These are phyloP conservation scores for Sclerotinia borealis DNA, from an alignment of 2,329 filamentous ascomycete species.

Conservation along the genomic window DNA sequence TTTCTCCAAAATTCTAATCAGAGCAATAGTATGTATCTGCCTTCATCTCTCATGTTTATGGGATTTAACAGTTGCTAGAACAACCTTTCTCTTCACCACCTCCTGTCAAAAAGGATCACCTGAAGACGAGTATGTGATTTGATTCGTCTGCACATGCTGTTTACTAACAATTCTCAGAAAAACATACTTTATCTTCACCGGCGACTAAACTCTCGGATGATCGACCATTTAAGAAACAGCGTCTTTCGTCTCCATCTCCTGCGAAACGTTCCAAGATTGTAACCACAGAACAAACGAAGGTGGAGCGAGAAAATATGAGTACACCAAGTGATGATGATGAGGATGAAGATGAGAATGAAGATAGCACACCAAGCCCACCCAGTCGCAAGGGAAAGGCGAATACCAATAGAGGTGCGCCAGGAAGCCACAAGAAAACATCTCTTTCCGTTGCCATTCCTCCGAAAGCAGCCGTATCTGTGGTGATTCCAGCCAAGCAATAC, in stretches of 20 bases:
- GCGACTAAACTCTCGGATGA: background rate
- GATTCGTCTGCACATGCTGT: background rate
- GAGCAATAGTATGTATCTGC: background rate
- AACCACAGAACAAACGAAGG: background rate
- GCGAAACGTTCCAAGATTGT: background rate
- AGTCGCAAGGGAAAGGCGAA: background rate
- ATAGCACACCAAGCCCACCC: background rate
- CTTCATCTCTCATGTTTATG: no score
- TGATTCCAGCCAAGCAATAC: background rate
- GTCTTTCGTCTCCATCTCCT: background rate
- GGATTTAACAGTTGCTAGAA: background rate
- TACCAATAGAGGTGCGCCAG: no score
- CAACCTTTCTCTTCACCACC: background rate
- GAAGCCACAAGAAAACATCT: background rate
- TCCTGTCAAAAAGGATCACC: background rate
- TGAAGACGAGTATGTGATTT: background rate
- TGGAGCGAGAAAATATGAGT: no score
- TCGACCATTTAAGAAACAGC: background rate
- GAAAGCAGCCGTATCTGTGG: background rate
- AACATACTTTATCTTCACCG: background rate
- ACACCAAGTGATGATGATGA: background rate
- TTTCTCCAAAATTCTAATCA: background rate
- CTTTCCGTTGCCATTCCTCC: background rate
- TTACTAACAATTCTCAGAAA: background rate
- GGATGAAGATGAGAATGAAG: background rate